phyloP scores from a whole-genome alignment of 176 grass and related monocot genomes.

The Eleusine indica region DNA sequence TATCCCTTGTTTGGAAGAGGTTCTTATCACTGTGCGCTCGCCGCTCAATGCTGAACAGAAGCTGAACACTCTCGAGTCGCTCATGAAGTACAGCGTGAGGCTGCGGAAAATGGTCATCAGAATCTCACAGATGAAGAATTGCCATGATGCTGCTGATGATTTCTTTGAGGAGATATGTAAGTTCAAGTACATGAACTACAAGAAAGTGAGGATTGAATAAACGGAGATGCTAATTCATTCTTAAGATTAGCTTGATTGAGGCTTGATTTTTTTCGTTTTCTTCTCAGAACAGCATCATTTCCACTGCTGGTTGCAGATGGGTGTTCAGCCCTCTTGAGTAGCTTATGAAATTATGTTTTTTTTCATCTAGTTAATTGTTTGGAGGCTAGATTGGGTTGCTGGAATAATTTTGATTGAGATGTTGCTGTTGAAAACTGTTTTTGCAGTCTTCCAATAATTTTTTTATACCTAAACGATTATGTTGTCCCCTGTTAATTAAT shows the following conservation, averaged over 20 bases:
- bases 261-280: not conserved
- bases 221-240: constrained; percentile 25
- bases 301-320: constrained; percentile 20
- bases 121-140: constrained; percentile 99
- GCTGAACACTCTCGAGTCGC: constrained; percentile 80
- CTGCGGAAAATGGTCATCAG: constrained; percentile 78
- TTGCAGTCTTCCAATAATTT: not conserved
- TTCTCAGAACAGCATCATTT: constrained; percentile 19
- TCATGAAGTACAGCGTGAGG: constrained; percentile 67
- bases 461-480: not conserved
- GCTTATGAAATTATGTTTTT: constrained; percentile 7
- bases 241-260: constrained; percentile 27
- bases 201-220: constrained; percentile 79
- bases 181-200: constrained; percentile 77
- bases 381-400: constrained; percentile 15
- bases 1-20: constrained; percentile 90
- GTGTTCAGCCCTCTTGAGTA: constrained; percentile 20
- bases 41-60: constrained; percentile 97
- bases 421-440: constrained; percentile 12
- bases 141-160: constrained; percentile 85
- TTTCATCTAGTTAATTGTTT: constrained; percentile 19
- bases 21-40: constrained; percentile 85
- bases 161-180: constrained; percentile 99
- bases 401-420: constrained; percentile 18
- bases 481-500: not conserved